Evolutionary conservation across 805 yeast genomes (phyloP), one percentile per base, ranked within the genome.

Genomic region (Clavispora vitiphila): DNA sequence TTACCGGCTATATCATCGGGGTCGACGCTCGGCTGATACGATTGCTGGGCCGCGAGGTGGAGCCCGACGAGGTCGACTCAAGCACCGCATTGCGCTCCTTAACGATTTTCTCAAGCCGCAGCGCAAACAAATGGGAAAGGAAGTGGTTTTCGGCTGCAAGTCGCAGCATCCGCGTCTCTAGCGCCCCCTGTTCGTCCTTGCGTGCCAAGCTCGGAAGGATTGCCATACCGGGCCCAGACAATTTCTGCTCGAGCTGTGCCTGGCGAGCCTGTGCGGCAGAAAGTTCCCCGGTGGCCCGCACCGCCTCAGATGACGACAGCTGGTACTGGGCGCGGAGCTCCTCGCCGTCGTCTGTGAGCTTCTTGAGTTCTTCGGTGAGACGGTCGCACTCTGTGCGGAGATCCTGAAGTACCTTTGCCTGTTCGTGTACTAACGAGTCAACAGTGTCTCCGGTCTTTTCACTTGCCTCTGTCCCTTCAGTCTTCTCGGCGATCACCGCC

Each of bases 11-110:
- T 14, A 18, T 27, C 42, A 60, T 51, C 12, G 74, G 74, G 1
- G 74, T 69, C 3, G 69, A 46, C 7, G 67, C 71, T 30, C 74
- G 51, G 48, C 73, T 67, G 5, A 64, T 55, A 36, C 72, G 53
- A 44, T 61, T 64, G 36, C 55, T 61, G 8, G 64, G 62, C 21
- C 73, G 48, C 37, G 61, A 55, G 35, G 54, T 52, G 1, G 68
- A 53, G 2, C 66, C 65, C 12, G 58, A 43, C 10, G 51, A 48
- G 2, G 62, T 50, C 16, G 51, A 44, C 24, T 68, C 72, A 38
- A 66, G 41, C 12, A 62, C 42, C 8, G 49, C 37, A 15, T 54
- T 61, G 31, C 73, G 54, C 47, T 69, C 74, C 44, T 57, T 59
- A 8, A 62, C 54, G 15, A 67, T 38, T 46, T 60, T 59, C 32